A percentile compares a stretch with the other conserved stretches of the same genome.
These are phyloP conservation scores for Colletotrichum simmondsii DNA, from an alignment of 2,329 filamentous ascomycete species.

Conservation along the genomic window DNA sequence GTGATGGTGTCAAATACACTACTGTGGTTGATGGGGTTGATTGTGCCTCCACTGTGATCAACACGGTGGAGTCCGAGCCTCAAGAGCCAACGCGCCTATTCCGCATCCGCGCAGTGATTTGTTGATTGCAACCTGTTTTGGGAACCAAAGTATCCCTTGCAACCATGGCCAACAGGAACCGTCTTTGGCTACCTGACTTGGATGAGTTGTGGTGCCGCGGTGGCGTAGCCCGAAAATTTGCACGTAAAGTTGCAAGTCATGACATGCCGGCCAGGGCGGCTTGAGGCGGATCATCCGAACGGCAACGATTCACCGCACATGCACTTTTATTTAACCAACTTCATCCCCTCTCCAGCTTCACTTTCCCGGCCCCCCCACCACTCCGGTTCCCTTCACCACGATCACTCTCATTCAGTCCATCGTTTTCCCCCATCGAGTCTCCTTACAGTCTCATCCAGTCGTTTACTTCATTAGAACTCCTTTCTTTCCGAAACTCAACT, in stretches of 20 bases:
- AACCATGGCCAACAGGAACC: neutral
- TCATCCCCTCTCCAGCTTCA: neutral
- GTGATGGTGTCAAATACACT: neutral
- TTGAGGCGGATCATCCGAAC: neutral
- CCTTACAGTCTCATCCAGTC: slow-evolving; percentile 6
- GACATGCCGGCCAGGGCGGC: slow-evolving; percentile 3
- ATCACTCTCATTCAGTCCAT: slow-evolving; percentile 14
- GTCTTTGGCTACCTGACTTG: neutral
- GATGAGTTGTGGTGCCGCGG: neutral
- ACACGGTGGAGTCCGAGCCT: slow-evolving; percentile 7
- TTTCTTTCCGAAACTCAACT: neutral
- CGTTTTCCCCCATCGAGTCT: neutral
- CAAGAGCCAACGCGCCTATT: neutral
- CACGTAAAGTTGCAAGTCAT: neutral
- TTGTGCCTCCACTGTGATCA: slow-evolving; percentile 1
- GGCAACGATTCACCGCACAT: neutral
- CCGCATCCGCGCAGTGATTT: neutral
- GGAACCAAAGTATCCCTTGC: neutral
- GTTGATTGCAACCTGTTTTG: neutral
- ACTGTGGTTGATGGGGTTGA: neutral
- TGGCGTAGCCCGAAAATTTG: neutral
- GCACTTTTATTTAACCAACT: slow-evolving; percentile 17
- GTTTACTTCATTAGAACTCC: neutral
- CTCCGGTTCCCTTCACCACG: neutral
- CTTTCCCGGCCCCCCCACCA: neutral